Base-by-base conservation (phyloP, 768 basidiomycete species). In the Pilatotrama ljubarskyi region DNA sequence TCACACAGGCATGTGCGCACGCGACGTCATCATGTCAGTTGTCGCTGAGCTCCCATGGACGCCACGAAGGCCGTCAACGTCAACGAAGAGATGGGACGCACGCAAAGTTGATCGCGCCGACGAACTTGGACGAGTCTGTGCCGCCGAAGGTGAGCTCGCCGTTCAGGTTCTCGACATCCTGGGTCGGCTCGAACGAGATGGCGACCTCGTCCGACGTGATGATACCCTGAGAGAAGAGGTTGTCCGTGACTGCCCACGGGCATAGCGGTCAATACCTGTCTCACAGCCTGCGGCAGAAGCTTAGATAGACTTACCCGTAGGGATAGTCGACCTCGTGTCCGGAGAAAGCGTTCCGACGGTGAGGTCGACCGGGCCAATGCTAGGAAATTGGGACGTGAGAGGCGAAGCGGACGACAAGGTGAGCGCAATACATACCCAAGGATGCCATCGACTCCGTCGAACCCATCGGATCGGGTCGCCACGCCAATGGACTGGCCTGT, bases 401-500 rank as follows among this genome's bases (percentile, higher is more conserved):
- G n/a, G 26, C 38, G 20, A 26, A 15, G 35, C 14, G n/a, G 24
- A 25, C 13, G 29, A 10, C 17, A 10, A 25, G 11, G 15, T 10
- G 24, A 20, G 13, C 14, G 18, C 10, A 17, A 8, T 7, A 20
- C 63, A 25, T 71, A 86, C 84, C 87, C 86, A n/a, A 88, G 61
- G 56, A 88, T 87, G 11, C 86, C 87, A 62, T 88, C 87, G 22
- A 83, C 76, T 26, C 78, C 80, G 0, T 65, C 44, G 66, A 74
- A 71, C 1, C 82, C 86, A 2, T 58, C 38, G 0, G 82, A 77
- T 0, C 36, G 66, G 5, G 73, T 68, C 14, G 87, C 86, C 48
- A 84, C 85, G 66, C 87, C 87, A 54, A 90, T 87, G 5, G 84
- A 84, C 66, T 89, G 87, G 6, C 68, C 55, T 7, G 73, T 61